phyloP scores from a whole-genome alignment of 2,329 filamentous ascomycete genomes.

The Dothistroma septosporum region DNA sequence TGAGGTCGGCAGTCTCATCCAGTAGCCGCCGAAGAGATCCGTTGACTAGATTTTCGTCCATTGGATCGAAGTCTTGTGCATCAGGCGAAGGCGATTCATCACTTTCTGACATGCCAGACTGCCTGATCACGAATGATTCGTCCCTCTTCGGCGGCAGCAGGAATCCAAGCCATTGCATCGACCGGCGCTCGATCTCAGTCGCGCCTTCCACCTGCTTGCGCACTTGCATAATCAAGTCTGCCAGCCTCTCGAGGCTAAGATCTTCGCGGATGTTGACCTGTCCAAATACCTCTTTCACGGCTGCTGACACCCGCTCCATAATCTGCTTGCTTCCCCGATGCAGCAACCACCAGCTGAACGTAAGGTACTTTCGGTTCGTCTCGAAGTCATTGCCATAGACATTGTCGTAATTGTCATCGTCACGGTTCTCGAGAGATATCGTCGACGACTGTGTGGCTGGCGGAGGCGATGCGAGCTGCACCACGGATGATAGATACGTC shows the following conservation, averaged over 20 bases:
- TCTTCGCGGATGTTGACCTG: slow-evolving; percentile 83
- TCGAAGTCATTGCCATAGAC: slow-evolving; percentile 90
- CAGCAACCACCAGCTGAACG: slow-evolving; percentile 96
- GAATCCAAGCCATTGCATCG: slow-evolving; percentile 72
- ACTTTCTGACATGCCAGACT: slow-evolving; percentile 67
- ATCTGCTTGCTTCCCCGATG: slow-evolving; percentile 85
- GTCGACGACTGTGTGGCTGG: slow-evolving; percentile 60
- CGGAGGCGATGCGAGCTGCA: slow-evolving; percentile 75
- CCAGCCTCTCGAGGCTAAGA: slow-evolving; percentile 73
- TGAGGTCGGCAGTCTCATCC: slow-evolving; percentile 91
- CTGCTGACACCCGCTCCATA: slow-evolving; percentile 74
- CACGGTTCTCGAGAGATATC: slow-evolving; percentile 88
- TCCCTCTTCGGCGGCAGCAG: slow-evolving; percentile 74
- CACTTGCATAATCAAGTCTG: slow-evolving; percentile 75
- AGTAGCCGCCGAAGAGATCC: slow-evolving; percentile 73
- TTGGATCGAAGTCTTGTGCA: slow-evolving; percentile 16
- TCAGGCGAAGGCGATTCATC: slow-evolving; percentile 29
- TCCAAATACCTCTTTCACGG: slow-evolving; percentile 87
- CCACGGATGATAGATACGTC: slow-evolving; percentile 93
- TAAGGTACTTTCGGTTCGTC: slow-evolving; percentile 89
- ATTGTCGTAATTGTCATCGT: slow-evolving; percentile 79
- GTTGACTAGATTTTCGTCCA: slow-evolving; percentile 41
- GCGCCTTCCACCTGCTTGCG: slow-evolving; percentile 78
- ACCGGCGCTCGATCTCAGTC: slow-evolving; percentile 60
- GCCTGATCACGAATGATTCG: slow-evolving; percentile 77